Evolutionary conservation across 2,329 filamentous ascomycete species (phyloP), one percentile per base, ranked within the genome.

Genomic region (Ophiosphaerella herpotricha): DNA sequence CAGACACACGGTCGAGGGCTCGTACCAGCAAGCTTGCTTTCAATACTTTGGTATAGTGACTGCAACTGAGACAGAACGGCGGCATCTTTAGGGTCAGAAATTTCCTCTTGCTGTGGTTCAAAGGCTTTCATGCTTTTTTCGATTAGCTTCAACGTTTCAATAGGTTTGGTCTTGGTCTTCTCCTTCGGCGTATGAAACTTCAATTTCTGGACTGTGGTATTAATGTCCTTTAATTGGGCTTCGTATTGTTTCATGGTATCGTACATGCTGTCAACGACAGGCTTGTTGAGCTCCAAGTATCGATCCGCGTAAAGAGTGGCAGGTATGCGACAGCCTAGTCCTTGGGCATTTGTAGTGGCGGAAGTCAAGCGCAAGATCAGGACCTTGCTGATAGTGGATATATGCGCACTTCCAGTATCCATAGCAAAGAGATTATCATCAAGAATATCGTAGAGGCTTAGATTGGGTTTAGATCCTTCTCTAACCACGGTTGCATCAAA

Each of bases 241-340:
- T 70, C 70, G 39, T 64, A 66, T 26, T 70, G 52, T 18, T 62
- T 63, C 47, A 74, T 74, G 16, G 76, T 60, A 21, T 61, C 54
- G n/a, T 80, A 78, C 49, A 85, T 77, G 7, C 76, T 72, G 37
- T 74, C 74, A 13, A 80, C 76, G 8, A 75, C 61, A 1, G 75
- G 74, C 47, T 77, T 74, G 50, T 80, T 82, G 53, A 76, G 72
- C 41, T 80, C 74, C 39, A 85, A 72, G 63, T 87, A 87, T 39
- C 84, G 78, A 68, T 87, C 85, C 4, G 81, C 77, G 55, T 83
- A 85, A 60, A 84, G 78, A 1, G 76, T 73, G 1, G 77, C 64
- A 3, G 83, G 83, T 14, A 85, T 75, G 5, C 78, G 78, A 37
- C 85, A 70, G 29, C 70, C 69, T 26, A 77, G 61, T 60, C 73